Evolutionary conservation across 495 filamentous ascomycete species (phyloP).

Genomic region (Jackrogersella minutella): DNA sequence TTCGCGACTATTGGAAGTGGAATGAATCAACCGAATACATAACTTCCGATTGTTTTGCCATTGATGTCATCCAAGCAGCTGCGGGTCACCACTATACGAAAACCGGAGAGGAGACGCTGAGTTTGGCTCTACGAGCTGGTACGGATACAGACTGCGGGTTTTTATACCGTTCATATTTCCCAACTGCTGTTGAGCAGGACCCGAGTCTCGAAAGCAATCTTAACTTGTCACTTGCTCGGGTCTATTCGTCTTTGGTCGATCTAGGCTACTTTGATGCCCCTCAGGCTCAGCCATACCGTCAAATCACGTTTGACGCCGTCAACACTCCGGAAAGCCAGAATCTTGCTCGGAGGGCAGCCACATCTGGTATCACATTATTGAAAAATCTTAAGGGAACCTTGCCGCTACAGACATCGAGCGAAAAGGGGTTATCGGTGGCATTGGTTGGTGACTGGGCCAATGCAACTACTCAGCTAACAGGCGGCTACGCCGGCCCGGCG

Average conservation of each 20-base stretch:
- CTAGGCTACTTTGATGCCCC: background rate
- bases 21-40: background rate
- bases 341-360: background rate
- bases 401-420: background rate
- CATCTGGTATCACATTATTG: background rate
- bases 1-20: conserved; percentile 2
- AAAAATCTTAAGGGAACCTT: background rate
- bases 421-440: background rate
- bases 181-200: background rate
- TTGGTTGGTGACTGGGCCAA: background rate
- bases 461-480: background rate
- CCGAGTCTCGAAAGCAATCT: background rate
- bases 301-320: background rate
- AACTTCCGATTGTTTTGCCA: background rate
- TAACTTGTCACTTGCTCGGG: background rate
- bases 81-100: background rate
- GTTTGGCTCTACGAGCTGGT: background rate
- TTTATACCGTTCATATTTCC: background rate
- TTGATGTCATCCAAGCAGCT: background rate
- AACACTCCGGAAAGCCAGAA: background rate
- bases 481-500: background rate
- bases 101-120: background rate
- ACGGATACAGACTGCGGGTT: background rate
- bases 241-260: background rate
- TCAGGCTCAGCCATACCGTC: background rate